Evolutionary conservation across 257 asterid species (phyloP).

Genomic region (Asclepias syriaca): DNA sequence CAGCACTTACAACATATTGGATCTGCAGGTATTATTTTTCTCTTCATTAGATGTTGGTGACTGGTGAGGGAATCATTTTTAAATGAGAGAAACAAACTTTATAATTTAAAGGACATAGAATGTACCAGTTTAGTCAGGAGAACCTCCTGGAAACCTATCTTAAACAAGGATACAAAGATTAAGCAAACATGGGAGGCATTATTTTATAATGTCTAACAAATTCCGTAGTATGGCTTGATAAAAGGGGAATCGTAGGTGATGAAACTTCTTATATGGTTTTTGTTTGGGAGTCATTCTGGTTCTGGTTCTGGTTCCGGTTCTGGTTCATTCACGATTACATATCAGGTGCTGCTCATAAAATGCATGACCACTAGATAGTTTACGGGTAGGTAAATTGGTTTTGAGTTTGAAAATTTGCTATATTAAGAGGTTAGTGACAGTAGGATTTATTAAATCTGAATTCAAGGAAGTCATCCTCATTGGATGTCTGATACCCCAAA

Average conservation of each 20-base stretch:
- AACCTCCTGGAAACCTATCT: not conserved
- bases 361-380: not conserved
- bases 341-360: not conserved
- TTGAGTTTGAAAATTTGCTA: not conserved
- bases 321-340: not conserved
- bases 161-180: not conserved
- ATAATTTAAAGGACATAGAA: not conserved
- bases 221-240: not conserved
- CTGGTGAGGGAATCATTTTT: not conserved
- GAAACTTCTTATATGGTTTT: not conserved
- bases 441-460: not conserved
- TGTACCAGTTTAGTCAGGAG: not conserved
- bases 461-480: not conserved
- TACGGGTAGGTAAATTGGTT: not conserved
- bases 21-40: slow-evolving; percentile 61
- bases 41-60: not conserved
- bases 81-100: not conserved
- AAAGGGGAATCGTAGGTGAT: not conserved
- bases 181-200: not conserved
- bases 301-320: too few relatives aligned
- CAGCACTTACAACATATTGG: slow-evolving; percentile 71
- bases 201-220: not conserved
- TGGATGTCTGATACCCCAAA: not conserved
- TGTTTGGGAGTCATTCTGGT: not conserved
- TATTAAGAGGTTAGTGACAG: not conserved